Percentiles rank a stretch among this genome's conserved stretches.
These are phyloP conservation scores for Xylariomycetidae sp. DNA, from an alignment of 2,329 filamentous ascomycete genomes.

Conservation along the genomic window DNA sequence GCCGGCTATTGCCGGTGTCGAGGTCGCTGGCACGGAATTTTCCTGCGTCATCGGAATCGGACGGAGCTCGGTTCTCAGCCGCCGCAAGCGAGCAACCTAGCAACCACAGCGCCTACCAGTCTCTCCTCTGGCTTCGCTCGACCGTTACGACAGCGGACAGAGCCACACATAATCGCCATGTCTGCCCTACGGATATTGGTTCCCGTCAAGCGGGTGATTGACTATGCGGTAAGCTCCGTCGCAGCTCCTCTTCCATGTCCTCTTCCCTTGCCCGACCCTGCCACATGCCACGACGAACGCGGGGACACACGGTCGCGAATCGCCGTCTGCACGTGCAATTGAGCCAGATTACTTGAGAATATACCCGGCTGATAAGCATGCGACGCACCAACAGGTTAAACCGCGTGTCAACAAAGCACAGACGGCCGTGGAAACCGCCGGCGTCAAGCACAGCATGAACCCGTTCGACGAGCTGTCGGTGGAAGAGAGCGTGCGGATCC, in stretches of 20 bases:
- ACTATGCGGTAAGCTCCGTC: constrained; percentile 63
- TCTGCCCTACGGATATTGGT: constrained; percentile 69
- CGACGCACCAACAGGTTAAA: constrained; percentile 51
- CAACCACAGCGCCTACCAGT: constrained; percentile 5
- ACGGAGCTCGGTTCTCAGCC: constrained; percentile 10
- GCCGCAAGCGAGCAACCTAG: constrained; percentile 3
- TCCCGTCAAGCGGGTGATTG: constrained; percentile 78
- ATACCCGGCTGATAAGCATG: no score
- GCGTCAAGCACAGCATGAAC: constrained; percentile 98
- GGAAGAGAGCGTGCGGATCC: constrained; percentile 91
- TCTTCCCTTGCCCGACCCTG: no score
- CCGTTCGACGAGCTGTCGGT: constrained; percentile 98
- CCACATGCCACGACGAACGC: no score
- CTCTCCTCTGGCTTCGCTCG: background rate
- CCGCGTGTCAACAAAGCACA: constrained; percentile 64
- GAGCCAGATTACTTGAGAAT: no score
- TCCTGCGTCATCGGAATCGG: constrained; percentile 27
- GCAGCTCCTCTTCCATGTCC: background rate
- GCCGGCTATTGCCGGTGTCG: constrained; percentile 27
- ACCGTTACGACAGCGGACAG: background rate
- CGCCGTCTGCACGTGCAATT: no score
- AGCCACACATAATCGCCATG: constrained; percentile 32
- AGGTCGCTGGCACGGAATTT: constrained; percentile 16
- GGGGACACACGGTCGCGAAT: no score
- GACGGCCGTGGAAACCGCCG: constrained; percentile 85